Base-by-base conservation (phyloP, 2,329 filamentous ascomycete species). In the Sclerotinia spermophila region DNA sequence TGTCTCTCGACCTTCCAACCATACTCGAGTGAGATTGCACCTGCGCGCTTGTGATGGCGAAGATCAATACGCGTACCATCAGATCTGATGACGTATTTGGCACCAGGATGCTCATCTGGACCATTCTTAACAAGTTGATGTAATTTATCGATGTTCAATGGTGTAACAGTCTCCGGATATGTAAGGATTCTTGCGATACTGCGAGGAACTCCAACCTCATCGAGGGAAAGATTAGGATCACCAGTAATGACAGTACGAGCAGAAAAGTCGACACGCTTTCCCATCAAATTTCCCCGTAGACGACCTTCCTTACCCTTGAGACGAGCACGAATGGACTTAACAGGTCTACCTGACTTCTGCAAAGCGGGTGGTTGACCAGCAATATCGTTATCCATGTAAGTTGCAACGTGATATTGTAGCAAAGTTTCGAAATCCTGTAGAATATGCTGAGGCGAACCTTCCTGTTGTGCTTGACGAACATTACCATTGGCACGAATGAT, bases 371-470 rank as follows among this genome's bases (percentile, higher is more conserved):
- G 96, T 77, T 96, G 90, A 65, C 95, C 94, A 74, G 96, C 96
- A 82, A 98, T 97, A 80, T 99, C 95, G 78, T 99, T 99, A 82
- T 99, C 96, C 96, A 99, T 99, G 82, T 97, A 97, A 1, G 96
- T 99, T 58, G 96, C 96, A 72, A 99, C 94, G 79, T 99, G 96
- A 79, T 97, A 99, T 79, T 99, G 96, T 51, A 99, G 85, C 44
- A 99, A 84, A 74, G 91, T 89, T 81, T 97, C 93, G 71, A 97
- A 98, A 78, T 99, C 96, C 71, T 90, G 88, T 24, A 94, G 89
- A 75, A 98, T 93, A 81, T 99, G 96, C 74, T 92, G 90, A 0
- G 96, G 94, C 5, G 94, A 94, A 71, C 96, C 96, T 81, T 97
- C 94, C 71, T 92, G 89, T 77, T 97, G 93, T 72, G 94, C 96